Percentiles rank a stretch among this genome's conserved stretches.
Conservation (phyloP, 208 protist genomes). For the Trypanosoma caninum region DNA sequence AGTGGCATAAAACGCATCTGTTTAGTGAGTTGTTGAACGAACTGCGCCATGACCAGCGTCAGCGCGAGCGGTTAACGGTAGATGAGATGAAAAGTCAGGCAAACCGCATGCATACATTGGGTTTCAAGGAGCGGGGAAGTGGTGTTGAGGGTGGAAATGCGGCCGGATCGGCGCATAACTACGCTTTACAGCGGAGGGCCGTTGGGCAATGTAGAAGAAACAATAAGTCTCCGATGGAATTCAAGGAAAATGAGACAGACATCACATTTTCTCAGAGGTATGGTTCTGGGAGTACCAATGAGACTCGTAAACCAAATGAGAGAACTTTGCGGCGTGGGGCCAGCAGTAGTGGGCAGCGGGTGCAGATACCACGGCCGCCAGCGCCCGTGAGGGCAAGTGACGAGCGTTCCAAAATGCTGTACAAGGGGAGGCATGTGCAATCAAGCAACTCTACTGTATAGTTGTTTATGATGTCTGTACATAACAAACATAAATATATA, state of each 20-base stretch:
- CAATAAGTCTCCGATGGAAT: neutral
- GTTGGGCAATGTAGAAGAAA: neutral
- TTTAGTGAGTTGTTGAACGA: conserved; percentile 11
- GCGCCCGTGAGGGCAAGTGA: too few species aligned
- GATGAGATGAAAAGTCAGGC: conserved; percentile 13
- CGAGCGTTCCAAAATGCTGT: too few species aligned
- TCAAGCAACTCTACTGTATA: too few species aligned
- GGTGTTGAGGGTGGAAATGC: neutral
- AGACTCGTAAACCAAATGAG: too few species aligned
- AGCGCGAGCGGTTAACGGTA: conserved; percentile 6
- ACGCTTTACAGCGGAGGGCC: neutral
- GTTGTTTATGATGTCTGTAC: neutral
- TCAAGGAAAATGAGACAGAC: neutral
- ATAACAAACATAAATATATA: neutral
- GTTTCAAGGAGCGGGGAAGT: neutral
- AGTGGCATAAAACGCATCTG: conserved; percentile 7
- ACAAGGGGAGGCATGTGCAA: too few species aligned
- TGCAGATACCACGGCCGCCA: too few species aligned
- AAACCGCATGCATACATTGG: neutral
- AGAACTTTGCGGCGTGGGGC: too few species aligned
- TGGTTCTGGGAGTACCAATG: too few species aligned
- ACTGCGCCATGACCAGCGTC: conserved; percentile 7
- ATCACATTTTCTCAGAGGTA: neutral
- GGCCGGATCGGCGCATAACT: conserved; percentile 14
- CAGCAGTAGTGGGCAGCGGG: too few species aligned